Percentiles rank a stretch among this genome's conserved stretches.
Conservation (phyloP, 2,329 filamentous ascomycete genomes). For the Stemphylium vesicarium region DNA sequence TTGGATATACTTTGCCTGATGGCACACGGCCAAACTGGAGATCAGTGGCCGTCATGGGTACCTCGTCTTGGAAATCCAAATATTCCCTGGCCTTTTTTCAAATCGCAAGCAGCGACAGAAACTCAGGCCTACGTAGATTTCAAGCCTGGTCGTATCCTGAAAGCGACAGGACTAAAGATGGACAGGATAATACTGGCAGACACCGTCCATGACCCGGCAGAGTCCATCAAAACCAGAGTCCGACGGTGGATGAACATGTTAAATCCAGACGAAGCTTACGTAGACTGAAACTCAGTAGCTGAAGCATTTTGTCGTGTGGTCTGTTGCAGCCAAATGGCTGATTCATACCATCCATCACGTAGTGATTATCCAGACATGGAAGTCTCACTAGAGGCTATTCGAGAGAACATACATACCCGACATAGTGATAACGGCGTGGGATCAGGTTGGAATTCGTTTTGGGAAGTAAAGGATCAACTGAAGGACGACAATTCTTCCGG, state of each 20-base stretch:
- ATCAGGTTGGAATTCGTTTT: not conserved
- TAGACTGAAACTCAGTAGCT: not conserved
- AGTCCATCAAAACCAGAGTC: not conserved
- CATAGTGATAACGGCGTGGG: not conserved
- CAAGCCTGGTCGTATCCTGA: not conserved
- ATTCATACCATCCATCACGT: not conserved
- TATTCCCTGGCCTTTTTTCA: not conserved
- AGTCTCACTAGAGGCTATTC: not conserved
- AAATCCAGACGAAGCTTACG: not conserved
- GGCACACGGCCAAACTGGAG: not conserved
- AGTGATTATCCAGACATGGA: not conserved
- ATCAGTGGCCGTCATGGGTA: not conserved
- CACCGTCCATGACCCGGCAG: not conserved
- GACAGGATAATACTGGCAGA: not conserved
- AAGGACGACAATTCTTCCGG: not conserved
- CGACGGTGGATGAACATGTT: not conserved
- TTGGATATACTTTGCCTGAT: not conserved
- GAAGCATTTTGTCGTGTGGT: not conserved
- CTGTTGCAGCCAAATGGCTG: not conserved
- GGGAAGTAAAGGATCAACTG: rapidly evolving
- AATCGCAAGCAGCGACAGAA: not conserved
- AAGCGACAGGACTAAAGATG: not conserved
- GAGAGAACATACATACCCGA: not conserved
- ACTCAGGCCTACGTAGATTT: not conserved
- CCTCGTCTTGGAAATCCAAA: not conserved